Percentiles rank a stretch among this genome's conserved stretches.
phyloP scores from a whole-genome alignment of 1,139 yeast genomes.

The Debaryomyces robertsiae region DNA sequence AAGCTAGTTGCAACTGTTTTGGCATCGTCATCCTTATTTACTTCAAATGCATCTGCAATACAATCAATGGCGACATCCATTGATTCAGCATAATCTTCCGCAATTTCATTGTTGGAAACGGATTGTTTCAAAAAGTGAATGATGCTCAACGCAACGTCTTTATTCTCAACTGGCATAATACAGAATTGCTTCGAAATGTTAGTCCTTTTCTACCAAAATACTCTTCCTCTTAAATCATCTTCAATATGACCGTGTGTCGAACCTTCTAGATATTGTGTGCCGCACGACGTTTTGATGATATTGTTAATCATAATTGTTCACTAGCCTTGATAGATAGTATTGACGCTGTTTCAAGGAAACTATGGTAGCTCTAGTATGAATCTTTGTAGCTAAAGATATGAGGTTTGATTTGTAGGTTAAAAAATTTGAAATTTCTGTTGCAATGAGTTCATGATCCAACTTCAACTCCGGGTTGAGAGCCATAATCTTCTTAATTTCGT shows the following conservation, averaged over 20 bases:
- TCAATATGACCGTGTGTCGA: too few relatives aligned
- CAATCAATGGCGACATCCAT: slow-evolving; percentile 94
- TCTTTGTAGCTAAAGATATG: slow-evolving; percentile 38
- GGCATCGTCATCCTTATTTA: slow-evolving; percentile 52
- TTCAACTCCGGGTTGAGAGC: slow-evolving; percentile 42
- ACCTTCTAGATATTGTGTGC: slow-evolving; percentile 3
- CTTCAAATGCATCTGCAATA: slow-evolving; percentile 82
- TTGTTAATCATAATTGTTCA: slow-evolving; percentile 2
- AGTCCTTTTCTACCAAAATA: neutral
- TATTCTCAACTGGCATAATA: slow-evolving; percentile 39
- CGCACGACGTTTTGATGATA: slow-evolving; percentile 9
- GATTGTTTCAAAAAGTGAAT: slow-evolving; percentile 69
- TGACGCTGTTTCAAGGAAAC: slow-evolving; percentile 12
- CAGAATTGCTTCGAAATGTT: neutral
- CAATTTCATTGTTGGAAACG: slow-evolving; percentile 62
- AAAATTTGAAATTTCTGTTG: slow-evolving; percentile 63
- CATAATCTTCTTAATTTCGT: slow-evolving; percentile 36
- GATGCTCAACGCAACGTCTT: slow-evolving; percentile 75
- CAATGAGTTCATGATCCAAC: slow-evolving; percentile 57
- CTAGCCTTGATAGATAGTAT: slow-evolving; percentile 10
- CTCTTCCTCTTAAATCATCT: neutral
- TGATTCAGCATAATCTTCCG: slow-evolving; percentile 86
- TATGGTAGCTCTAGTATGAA: slow-evolving; percentile 23
- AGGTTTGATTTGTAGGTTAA: slow-evolving; percentile 51
- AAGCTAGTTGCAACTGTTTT: slow-evolving; percentile 39